Evolutionary conservation across 345 rosid genomes (phyloP).

Genomic region (Cardamine resedifolia): DNA sequence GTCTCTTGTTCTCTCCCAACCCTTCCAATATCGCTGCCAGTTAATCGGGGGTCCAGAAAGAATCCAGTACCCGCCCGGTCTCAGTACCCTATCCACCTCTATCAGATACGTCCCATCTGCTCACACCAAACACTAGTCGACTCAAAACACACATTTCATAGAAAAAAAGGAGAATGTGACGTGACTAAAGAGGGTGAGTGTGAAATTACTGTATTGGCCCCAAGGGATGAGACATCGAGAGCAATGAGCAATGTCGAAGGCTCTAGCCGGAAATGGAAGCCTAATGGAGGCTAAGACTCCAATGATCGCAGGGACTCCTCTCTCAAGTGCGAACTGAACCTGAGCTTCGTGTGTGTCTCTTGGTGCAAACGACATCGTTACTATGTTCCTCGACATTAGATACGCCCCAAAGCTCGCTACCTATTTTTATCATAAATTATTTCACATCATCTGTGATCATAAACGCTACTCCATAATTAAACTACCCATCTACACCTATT

Average conservation of each 20-base stretch:
- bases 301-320: constrained; percentile 88
- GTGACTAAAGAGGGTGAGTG: not conserved
- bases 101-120: constrained; percentile 79
- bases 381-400: constrained; percentile 64
- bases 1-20: constrained; percentile 65
- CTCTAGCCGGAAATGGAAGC: constrained; percentile 84
- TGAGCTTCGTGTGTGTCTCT: constrained; percentile 95
- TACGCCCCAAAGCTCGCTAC: constrained; percentile 96
- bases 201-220: constrained; percentile 59
- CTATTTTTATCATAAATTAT: constrained; percentile 34
- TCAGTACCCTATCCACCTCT: constrained; percentile 79
- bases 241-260: constrained; percentile 97
- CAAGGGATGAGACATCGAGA: constrained; percentile 97
- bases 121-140: constrained; percentile 11
- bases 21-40: constrained; percentile 78
- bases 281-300: constrained; percentile 89
- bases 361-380: constrained; percentile 87
- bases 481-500: not conserved
- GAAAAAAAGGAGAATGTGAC: not conserved
- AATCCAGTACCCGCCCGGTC: constrained; percentile 94
- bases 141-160: not conserved
- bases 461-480: not conserved
- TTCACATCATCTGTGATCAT: not conserved
- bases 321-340: constrained; percentile 88
- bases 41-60: constrained; percentile 91